Evolutionary conservation across 1,284 basidiomycete species (phyloP), one percentile per base, ranked within the genome.

Genomic region (Chalciporus sp.): DNA sequence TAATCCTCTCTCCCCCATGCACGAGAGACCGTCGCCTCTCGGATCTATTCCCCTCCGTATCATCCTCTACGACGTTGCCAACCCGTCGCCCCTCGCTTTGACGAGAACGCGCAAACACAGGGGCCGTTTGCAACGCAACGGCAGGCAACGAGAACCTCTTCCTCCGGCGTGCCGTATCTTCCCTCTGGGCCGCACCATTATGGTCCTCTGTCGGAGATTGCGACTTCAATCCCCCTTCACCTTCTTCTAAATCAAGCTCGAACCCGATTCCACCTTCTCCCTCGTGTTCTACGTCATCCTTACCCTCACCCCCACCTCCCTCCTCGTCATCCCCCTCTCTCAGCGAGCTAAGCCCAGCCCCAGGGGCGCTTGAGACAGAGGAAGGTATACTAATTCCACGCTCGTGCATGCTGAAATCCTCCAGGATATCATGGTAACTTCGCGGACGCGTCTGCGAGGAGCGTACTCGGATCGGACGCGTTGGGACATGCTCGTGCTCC

Each of bases 141-240:
- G 86, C 86, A 50, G 88, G 88, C 53, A 87, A 61, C 42, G 88
- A 90, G 62, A 89, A 89, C 31, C 88, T 78, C 65, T 90, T 88
- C 61, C 76, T 76, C 61, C 81, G 70, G 59, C 85, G 72, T 45
- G 78, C 78, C 0, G 86, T 88, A 58, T 86, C 79, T 64, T 88
- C 88, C 58, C 53, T 61, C 14, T 63, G 42, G 31, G 20, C 26
- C 19, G 42, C 31, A 1, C 17, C 43, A 2, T 60, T 9, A 10
- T 31, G 7, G 14, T 33, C 49, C 48, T 53, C 60, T 47, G 12
- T 20, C 11, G 42, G 17, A 16, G 7, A 41, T 11, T 37, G 53
- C n/a, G 0, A 23, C n/a, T 31, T 27, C 43, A 12, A 9, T 4
- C 41, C 52, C 10, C 41, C 52, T 8, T 44, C 23, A 9, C 27